Evolutionary conservation across 192 early-diverging fungal species (phyloP).

Genomic region (Linderina pennispora): DNA sequence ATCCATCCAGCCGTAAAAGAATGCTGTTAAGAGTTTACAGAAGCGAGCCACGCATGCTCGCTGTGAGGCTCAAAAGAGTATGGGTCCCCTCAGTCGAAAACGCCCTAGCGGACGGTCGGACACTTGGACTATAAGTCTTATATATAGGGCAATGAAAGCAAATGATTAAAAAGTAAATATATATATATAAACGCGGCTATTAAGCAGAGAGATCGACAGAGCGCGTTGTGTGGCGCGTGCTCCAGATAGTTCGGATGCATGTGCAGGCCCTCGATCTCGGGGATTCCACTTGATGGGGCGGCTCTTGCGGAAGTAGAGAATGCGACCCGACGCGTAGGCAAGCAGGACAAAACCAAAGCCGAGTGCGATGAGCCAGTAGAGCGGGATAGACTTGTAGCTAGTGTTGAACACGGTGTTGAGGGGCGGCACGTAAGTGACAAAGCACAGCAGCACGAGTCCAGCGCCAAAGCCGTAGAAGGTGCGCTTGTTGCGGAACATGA

Average conservation of each 20-base stretch:
- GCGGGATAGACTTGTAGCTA: constrained; percentile 56
- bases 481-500: constrained; percentile 73
- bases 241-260: constrained; percentile 78
- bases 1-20: too few relatives aligned
- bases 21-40: too few relatives aligned
- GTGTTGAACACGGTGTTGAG: constrained; percentile 74
- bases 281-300: constrained; percentile 61
- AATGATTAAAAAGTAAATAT: background rate
- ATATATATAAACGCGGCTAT: background rate
- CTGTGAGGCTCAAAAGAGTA: too few relatives aligned
- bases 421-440: constrained; percentile 82
- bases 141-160: too few relatives aligned
- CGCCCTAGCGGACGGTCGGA: too few relatives aligned
- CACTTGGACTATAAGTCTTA: too few relatives aligned
- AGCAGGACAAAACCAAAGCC: constrained; percentile 75
- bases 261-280: constrained; percentile 76
- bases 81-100: too few relatives aligned
- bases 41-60: too few relatives aligned
- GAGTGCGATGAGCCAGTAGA: constrained; percentile 83
- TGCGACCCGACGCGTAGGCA: constrained; percentile 64
- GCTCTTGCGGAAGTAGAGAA: constrained; percentile 54
- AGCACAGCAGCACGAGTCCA: constrained; percentile 59
- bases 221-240: constrained; percentile 27
- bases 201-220: constrained; percentile 13
- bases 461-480: constrained; percentile 66